Percentiles rank a stretch among this genome's conserved stretches.
Evolutionary conservation across 225 moss, liverwort and hornwort species (phyloP).

Genomic region (Sphagnum contortum): DNA sequence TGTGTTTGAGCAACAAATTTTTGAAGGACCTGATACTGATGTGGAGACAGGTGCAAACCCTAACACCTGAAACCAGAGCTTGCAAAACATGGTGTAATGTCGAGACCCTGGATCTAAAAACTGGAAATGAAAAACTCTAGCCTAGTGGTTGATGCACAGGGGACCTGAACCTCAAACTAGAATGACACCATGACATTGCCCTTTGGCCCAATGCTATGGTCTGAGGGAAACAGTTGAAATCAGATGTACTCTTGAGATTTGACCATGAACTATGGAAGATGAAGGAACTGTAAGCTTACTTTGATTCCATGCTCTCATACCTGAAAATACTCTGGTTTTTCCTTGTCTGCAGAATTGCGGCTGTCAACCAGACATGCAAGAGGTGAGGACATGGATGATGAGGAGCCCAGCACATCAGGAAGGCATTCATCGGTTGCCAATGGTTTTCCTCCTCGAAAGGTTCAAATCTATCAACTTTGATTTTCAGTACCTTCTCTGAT

Average conservation of each 20-base stretch:
- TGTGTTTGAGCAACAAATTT: conserved; percentile 72
- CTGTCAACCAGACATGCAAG: conserved; percentile 63
- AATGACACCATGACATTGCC: too few relatives aligned
- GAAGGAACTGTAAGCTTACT: too few relatives aligned
- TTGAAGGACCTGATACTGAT: conserved; percentile 95
- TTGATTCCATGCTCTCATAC: background rate
- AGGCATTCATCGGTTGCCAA: conserved; percentile 21
- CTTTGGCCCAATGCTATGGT: too few relatives aligned
- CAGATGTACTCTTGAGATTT: too few relatives aligned
- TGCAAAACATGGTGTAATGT: background rate
- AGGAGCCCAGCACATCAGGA: conserved; percentile 69
- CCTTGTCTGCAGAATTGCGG: conserved; percentile 49
- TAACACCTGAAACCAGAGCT: background rate
- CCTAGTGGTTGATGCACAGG: too few relatives aligned
- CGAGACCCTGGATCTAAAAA: background rate
- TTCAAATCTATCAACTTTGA: too few relatives aligned
- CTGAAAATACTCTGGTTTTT: background rate
- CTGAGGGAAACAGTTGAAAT: too few relatives aligned
- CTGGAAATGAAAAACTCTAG: too few relatives aligned
- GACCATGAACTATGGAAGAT: too few relatives aligned
- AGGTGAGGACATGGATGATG: conserved; percentile 72
- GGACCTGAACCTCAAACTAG: too few relatives aligned
- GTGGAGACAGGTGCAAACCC: conserved; percentile 60
- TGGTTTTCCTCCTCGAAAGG: too few relatives aligned
- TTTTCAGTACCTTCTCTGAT: too few relatives aligned